Evolutionary conservation across 768 basidiomycete genomes (phyloP).

Genomic region (Amanita brunnescens): DNA sequence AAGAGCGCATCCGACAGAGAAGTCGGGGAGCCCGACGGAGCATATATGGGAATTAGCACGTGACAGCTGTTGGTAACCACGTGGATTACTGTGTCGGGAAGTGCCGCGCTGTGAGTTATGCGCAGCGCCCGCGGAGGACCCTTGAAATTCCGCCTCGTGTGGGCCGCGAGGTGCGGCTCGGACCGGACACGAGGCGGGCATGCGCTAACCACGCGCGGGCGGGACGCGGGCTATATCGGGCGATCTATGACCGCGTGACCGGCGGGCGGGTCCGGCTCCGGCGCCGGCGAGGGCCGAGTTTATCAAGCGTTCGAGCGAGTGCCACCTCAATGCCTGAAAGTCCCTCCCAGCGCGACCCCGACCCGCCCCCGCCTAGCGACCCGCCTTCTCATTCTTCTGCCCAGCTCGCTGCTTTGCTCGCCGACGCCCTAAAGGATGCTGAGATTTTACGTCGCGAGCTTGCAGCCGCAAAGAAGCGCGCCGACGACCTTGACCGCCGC

Average conservation of each 20-base stretch:
- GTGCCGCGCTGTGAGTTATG: background rate
- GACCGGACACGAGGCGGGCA: slow-evolving; percentile 6
- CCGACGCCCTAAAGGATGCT: slow-evolving; percentile 41
- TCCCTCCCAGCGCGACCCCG: slow-evolving; percentile 6
- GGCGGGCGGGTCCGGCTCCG: background rate
- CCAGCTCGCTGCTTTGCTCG: slow-evolving; percentile 50
- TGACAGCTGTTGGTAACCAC: no score
- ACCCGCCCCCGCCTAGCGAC: slow-evolving; percentile 9
- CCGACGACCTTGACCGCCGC: slow-evolving; percentile 46
- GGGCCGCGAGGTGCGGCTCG: background rate
- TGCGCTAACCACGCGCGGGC: background rate
- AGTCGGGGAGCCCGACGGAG: no score
- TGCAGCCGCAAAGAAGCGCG: slow-evolving; percentile 27
- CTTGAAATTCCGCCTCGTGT: background rate
- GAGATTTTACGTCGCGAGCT: slow-evolving; percentile 48
- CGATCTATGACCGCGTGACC: slow-evolving; percentile 6
- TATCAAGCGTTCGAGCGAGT: slow-evolving; percentile 2
- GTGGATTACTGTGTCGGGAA: background rate
- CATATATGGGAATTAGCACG: slow-evolving; percentile 4
- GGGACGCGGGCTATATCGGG: slow-evolving; percentile 1
- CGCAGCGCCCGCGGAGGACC: no score
- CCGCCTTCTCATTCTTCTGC: slow-evolving; percentile 27
- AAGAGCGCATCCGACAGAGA: slow-evolving; percentile 5
- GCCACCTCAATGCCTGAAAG: slow-evolving; percentile 9
- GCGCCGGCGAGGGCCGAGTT: background rate